phyloP scores from a whole-genome alignment of 345 rosid genomes.

The Eucalyptus sideroxylon region DNA sequence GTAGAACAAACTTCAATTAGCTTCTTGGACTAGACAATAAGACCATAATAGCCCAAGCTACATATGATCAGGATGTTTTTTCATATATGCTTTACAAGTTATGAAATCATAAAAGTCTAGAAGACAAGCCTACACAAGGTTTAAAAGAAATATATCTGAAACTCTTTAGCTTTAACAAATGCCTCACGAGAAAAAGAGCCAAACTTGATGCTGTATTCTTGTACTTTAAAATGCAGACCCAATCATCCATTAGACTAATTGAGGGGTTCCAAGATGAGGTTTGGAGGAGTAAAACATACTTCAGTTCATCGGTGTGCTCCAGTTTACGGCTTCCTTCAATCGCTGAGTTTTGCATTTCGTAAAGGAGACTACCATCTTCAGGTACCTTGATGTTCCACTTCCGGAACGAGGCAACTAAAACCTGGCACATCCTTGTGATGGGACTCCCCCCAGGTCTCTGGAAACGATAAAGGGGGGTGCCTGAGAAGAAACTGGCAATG shows the following conservation, averaged over 20 bases:
- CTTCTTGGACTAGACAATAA: not conserved
- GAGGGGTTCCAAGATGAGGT: not conserved
- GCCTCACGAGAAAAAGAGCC: not conserved
- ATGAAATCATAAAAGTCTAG: not conserved
- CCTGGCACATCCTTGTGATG: conserved; percentile 73
- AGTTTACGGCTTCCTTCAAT: conserved; percentile 75
- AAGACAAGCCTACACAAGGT: not conserved
- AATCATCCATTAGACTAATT: not conserved
- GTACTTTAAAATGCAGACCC: not conserved
- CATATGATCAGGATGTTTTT: not conserved
- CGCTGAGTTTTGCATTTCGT: conserved; percentile 57
- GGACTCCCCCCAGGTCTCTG: conserved; percentile 96
- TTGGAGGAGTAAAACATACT: conserved; percentile 14
- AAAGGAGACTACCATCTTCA: conserved; percentile 43
- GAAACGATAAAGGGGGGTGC: conserved; percentile 82
- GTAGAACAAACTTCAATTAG: not conserved
- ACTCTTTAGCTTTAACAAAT: not conserved
- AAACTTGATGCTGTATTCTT: not conserved
- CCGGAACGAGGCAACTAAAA: conserved; percentile 62
- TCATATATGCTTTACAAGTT: not conserved
- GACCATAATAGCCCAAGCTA: not conserved
- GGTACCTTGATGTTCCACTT: conserved; percentile 55
- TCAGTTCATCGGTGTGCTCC: conserved; percentile 54
- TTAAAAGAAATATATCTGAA: not conserved
- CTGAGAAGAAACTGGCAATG: conserved; percentile 71